These are phyloP conservation scores for Rhizopus microsporus DNA, from an alignment of 371 early-diverging fungal species.

Conservation along the genomic window DNA sequence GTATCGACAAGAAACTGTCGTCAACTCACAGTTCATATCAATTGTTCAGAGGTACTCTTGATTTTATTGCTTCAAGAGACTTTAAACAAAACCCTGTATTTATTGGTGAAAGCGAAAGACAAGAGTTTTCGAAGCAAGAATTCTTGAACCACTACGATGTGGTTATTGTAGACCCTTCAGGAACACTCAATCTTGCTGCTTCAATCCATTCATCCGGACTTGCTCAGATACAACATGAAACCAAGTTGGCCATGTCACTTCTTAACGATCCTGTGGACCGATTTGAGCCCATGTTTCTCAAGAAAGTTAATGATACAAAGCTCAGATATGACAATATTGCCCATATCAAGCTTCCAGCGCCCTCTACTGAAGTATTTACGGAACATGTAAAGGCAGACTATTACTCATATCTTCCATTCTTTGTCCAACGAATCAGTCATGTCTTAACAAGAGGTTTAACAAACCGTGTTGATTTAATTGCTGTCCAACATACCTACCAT, in stretches of 20 bases:
- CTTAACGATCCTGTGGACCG: slow-evolving; percentile 69
- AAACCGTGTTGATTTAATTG: slow-evolving; percentile 64
- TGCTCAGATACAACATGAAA: slow-evolving; percentile 72
- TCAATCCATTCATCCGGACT: slow-evolving; percentile 58
- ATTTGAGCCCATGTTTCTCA: slow-evolving; percentile 75
- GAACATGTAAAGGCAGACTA: slow-evolving; percentile 57
- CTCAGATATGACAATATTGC: slow-evolving; percentile 66
- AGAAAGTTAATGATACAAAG: slow-evolving; percentile 63
- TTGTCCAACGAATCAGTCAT: slow-evolving; percentile 50
- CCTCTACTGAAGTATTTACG: slow-evolving; percentile 42
- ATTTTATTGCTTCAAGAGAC: slow-evolving; percentile 79
- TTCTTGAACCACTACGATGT: slow-evolving; percentile 72
- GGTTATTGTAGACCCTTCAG: slow-evolving; percentile 84
- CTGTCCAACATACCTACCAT: slow-evolving; percentile 36
- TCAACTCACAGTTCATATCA: slow-evolving; percentile 84
- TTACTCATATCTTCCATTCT: slow-evolving; percentile 53
- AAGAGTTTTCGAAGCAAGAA: slow-evolving; percentile 58
- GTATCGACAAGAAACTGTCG: slow-evolving; percentile 62
- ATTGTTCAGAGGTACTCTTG: slow-evolving; percentile 81
- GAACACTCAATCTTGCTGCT: slow-evolving; percentile 79
- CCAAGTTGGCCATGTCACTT: slow-evolving; percentile 58
- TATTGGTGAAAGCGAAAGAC: slow-evolving; percentile 54
- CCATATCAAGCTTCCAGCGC: slow-evolving; percentile 23
- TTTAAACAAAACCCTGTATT: slow-evolving; percentile 72
- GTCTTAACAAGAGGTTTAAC: slow-evolving; percentile 68